phyloP scores from a whole-genome alignment of 352 stramenopile genomes.

The Globisporangium nagaii region DNA sequence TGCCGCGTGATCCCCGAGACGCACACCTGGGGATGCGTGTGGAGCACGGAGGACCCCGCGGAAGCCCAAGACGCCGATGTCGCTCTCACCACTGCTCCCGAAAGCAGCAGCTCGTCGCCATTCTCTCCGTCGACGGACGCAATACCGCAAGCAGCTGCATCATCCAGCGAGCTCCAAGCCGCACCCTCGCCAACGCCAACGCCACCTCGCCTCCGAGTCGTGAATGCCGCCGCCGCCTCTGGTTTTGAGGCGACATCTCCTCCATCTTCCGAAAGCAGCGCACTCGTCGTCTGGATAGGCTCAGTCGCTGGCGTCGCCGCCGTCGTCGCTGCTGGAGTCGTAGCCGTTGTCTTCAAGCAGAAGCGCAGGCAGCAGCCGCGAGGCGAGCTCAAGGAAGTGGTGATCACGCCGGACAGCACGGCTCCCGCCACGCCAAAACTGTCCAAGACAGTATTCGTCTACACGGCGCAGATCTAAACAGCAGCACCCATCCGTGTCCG shows the following conservation, averaged over 20 bases:
- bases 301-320: conserved; percentile 19
- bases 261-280: neutral
- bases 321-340: conserved; percentile 6
- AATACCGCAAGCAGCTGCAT: conserved; percentile 2
- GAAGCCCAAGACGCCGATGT: neutral
- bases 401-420: conserved; percentile 33
- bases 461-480: conserved; percentile 58
- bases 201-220: neutral
- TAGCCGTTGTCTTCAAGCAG: conserved; percentile 17
- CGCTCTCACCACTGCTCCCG: too few relatives aligned
- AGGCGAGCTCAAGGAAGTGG: conserved; percentile 28
- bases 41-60: neutral
- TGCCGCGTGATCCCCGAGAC: conserved; percentile 5
- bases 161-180: neutral
- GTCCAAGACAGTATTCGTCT: conserved; percentile 38
- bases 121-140: neutral
- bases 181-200: neutral
- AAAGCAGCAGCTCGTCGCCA: neutral
- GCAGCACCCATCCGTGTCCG: conserved; percentile 23
- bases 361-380: neutral
- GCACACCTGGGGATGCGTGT: conserved; percentile 4
- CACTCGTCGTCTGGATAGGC: conserved; percentile 10
- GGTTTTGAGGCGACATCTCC: too few relatives aligned
- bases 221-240: neutral
- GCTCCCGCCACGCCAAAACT: conserved; percentile 17